These are phyloP conservation scores for Solanum commersonii DNA, from an alignment of 257 asterid genomes.

Conservation along the genomic window DNA sequence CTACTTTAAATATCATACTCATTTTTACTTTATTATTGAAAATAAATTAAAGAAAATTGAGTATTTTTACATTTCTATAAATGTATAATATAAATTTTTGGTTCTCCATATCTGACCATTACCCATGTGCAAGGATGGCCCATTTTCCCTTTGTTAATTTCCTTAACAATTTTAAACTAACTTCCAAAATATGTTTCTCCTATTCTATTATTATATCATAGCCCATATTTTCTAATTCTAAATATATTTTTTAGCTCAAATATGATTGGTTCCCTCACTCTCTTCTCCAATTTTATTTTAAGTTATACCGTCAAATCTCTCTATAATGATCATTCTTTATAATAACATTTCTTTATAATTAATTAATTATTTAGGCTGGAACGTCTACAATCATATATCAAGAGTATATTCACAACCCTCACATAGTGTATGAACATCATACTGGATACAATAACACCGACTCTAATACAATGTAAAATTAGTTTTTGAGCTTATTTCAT, in stretches of 20 bases:
- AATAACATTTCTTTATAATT: not conserved
- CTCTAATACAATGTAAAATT: not conserved
- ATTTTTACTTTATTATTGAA: not conserved
- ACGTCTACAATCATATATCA: not conserved
- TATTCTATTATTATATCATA: not conserved
- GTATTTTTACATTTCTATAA: not conserved
- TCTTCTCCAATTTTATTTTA: not conserved
- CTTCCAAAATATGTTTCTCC: slow-evolving; percentile 5
- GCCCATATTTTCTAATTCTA: not conserved
- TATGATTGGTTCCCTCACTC: not conserved
- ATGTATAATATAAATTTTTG: not conserved
- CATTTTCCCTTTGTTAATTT: slow-evolving; percentile 5
- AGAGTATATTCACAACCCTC: not conserved
- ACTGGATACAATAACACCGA: not conserved
- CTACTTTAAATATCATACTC: not conserved
- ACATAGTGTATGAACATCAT: not conserved
- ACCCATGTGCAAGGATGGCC: slow-evolving; percentile 41
- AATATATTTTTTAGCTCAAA: not conserved
- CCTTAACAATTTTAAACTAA: not conserved
- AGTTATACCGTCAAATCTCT: fast-evolving
- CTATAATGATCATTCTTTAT: not conserved
- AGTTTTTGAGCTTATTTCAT: not conserved
- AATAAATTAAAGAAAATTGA: not conserved
- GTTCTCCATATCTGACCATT: slow-evolving; percentile 23
- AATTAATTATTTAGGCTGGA: not conserved